Base-by-base conservation (phyloP, 805 yeast species). In the Candida chauliodis region DNA sequence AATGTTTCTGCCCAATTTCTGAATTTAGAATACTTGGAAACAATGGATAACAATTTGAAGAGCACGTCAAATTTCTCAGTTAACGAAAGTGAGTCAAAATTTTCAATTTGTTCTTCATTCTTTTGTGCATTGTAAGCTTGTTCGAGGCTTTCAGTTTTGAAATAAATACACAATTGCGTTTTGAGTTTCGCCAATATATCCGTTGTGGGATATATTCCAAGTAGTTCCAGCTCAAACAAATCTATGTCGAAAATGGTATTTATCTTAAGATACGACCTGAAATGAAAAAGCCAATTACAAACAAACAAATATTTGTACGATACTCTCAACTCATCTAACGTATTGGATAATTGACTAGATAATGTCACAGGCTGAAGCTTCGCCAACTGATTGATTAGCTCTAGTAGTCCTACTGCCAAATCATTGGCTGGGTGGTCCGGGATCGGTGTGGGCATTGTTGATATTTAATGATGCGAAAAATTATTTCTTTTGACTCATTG, bases 171-270 rank as follows among this genome's bases (percentile, higher is more conserved):
- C 74, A 56, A 37, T 75, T 54, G 19, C 69, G 68, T 7, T 37
- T 75, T 69, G 23, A 78, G 60, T 41, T 63, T 71, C 40, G 66
- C 64, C 10, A 69, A 49, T 36, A 78, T 9, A 7, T 34, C 37
- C 3, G 37, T 22, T 2, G 37, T 5, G 11, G 37, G 37, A 18
- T 17, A 17, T 8, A 26, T 11, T 3, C 25, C 31, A 7, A 78
- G 59, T 10, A 81, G 58, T 47, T 81, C 88, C 48, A 79, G 79
- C 49, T 81, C 88, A 43, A 80, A 70, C 14, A 73, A 59, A 41
- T 78, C 81, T 6, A 73, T 71, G 48, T 79, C 82, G 46, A 80
- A 76, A 9, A 65, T 64, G 38, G 79, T 84, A 9, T 63, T 61
- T 38, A 81, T 53, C 46, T 67, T 75, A 24, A 79, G 53, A 34